Conservation (phyloP, 345 rosid species). For the Gynandropsis gynandra region DNA sequence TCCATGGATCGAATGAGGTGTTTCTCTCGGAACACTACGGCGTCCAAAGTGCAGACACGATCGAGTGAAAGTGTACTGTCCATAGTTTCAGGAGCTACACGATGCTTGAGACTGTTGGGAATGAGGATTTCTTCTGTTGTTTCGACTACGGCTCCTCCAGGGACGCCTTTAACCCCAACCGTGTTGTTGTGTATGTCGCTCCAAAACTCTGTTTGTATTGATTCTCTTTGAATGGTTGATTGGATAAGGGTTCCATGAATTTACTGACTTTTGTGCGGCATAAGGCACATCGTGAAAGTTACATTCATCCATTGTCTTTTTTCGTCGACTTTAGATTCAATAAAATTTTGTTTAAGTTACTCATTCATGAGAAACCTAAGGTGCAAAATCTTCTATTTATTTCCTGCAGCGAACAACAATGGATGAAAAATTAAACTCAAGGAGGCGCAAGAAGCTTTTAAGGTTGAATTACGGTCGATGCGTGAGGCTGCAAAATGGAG, state of each 20-base stretch:
- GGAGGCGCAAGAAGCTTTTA: constrained; percentile 77
- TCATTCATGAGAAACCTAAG: no score
- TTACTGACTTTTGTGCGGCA: no score
- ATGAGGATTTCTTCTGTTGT: constrained; percentile 96
- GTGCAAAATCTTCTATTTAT: no score
- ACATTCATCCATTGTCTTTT: no score
- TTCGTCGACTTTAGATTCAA: no score
- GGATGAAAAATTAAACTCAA: constrained; percentile 87
- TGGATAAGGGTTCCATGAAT: no score
- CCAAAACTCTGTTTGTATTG: background rate
- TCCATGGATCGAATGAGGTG: constrained; percentile 93
- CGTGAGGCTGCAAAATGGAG: no score
- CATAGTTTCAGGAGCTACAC: constrained; percentile 80
- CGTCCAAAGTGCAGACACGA: constrained; percentile 82
- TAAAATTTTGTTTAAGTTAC: background rate
- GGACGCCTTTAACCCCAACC: constrained; percentile 84
- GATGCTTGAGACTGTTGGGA: constrained; percentile 85
- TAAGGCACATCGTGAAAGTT: no score
- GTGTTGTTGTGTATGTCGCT: constrained; percentile 80
- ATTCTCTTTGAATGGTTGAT: background rate
- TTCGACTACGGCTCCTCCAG: constrained; percentile 84
- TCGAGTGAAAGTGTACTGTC: constrained; percentile 87
- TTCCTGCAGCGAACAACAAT: constrained; percentile 71
- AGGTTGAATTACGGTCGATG: no score
- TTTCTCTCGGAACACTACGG: constrained; percentile 89